Evolutionary conservation across 2,329 filamentous ascomycete genomes (phyloP).

Genomic region (Fusarium oxysporum): DNA sequence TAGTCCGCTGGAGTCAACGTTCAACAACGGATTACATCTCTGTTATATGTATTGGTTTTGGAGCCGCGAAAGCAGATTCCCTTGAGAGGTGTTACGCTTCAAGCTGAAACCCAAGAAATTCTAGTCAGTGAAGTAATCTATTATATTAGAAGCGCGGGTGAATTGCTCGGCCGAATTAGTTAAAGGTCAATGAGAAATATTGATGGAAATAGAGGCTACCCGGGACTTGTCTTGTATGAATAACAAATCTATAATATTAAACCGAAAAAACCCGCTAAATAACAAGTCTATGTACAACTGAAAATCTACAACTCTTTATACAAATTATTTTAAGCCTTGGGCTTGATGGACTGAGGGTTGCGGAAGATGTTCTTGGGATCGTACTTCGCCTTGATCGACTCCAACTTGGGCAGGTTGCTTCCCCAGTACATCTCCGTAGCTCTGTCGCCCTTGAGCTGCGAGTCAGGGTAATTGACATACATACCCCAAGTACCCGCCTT

Average conservation of each 20-base stretch:
- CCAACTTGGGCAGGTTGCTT: slow-evolving; percentile 48
- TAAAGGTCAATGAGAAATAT: fast-evolving
- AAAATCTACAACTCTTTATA: neutral
- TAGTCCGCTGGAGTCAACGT: too few relatives aligned
- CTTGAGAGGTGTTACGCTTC: too few relatives aligned
- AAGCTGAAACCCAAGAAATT: fast-evolving
- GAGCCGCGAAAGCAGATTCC: too few relatives aligned
- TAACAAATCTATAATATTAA: neutral
- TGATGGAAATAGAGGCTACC: fast-evolving
- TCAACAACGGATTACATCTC: too few relatives aligned
- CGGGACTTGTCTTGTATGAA: neutral
- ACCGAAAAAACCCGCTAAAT: neutral
- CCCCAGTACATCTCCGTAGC: slow-evolving; percentile 55
- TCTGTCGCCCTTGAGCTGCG: slow-evolving; percentile 48
- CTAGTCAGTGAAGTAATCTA: fast-evolving
- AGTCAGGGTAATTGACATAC: slow-evolving; percentile 58
- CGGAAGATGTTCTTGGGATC: slow-evolving; percentile 55
- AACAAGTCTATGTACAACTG: fast-evolving
- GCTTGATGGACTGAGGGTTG: slow-evolving; percentile 51
- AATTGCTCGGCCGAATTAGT: neutral
- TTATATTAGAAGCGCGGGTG: fast-evolving
- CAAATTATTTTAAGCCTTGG: slow-evolving; percentile 1
- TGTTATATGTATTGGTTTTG: too few relatives aligned
- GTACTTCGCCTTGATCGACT: slow-evolving; percentile 51
- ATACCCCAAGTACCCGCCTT: slow-evolving; percentile 50